These are phyloP conservation scores for Gossypium turneri DNA, from an alignment of 345 rosid genomes.

Conservation along the genomic window DNA sequence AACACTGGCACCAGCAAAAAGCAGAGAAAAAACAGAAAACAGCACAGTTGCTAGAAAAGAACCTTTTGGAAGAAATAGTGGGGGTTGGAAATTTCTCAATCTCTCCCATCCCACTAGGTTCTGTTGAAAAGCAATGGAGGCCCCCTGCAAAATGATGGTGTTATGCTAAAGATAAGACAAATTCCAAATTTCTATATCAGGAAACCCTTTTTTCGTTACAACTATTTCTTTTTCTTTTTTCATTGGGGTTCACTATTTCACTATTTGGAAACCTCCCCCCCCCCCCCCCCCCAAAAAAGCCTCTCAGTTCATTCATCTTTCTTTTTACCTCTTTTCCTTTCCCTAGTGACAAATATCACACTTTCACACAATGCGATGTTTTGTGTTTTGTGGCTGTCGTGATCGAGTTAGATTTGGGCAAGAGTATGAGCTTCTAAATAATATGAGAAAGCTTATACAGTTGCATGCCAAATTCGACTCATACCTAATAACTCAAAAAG, in stretches of 20 bases:
- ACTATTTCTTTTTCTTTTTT: background rate
- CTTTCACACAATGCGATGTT: background rate
- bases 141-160: slow-evolving; percentile 36
- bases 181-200: slow-evolving; percentile 26
- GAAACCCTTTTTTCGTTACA: slow-evolving; percentile 19
- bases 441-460: background rate
- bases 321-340: no score
- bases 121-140: slow-evolving; percentile 14
- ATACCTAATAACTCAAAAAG: background rate
- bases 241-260: slow-evolving; percentile 5
- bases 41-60: background rate
- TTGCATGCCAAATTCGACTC: background rate
- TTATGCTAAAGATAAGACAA: slow-evolving; percentile 27
- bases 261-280: background rate
- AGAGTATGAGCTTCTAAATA: no score
- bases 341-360: background rate
- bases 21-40: slow-evolving; percentile 19
- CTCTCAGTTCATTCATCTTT: slow-evolving; percentile 12
- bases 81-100: slow-evolving; percentile 1
- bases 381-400: background rate
- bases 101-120: slow-evolving; percentile 31
- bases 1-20: slow-evolving; percentile 17
- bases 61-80: slow-evolving; percentile 18
- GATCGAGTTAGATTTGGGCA: no score
- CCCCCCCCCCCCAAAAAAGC: background rate